phyloP scores from a whole-genome alignment of 176 grass and related monocot species.

The Oryza australiensis region DNA sequence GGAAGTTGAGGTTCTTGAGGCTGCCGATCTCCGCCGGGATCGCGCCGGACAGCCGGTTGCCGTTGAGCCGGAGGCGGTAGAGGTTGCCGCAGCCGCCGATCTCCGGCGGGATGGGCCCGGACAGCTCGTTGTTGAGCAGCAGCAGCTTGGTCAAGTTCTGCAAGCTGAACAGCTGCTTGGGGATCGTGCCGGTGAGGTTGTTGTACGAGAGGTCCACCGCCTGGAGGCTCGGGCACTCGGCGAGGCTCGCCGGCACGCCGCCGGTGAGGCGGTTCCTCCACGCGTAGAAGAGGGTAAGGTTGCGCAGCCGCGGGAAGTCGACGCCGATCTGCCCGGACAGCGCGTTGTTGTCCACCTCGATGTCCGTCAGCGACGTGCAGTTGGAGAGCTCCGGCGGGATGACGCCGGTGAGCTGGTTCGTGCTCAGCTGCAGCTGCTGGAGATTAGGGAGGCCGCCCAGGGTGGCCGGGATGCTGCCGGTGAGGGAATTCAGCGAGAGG shows the following conservation, averaged over 20 bases:
- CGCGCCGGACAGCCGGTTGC: constrained; percentile 66
- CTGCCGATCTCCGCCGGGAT: constrained; percentile 71
- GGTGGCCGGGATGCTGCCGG: constrained; percentile 65
- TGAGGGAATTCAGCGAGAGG: constrained; percentile 78
- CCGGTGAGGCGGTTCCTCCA: constrained; percentile 94
- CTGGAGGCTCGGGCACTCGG: constrained; percentile 59
- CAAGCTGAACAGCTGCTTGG: constrained; percentile 61
- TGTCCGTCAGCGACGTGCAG: constrained; percentile 71
- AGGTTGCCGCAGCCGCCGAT: constrained; percentile 83
- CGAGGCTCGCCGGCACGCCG: constrained; percentile 65
- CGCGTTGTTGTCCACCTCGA: constrained; percentile 90
- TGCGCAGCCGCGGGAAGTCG: constrained; percentile 61
- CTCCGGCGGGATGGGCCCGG: constrained; percentile 74
- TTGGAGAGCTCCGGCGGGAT: constrained; percentile 80
- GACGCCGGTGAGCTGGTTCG: constrained; percentile 75
- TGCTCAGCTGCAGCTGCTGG: constrained; percentile 90
- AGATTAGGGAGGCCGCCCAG: constrained; percentile 59
- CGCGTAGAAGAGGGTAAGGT: constrained; percentile 94
- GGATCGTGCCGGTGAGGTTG: constrained; percentile 74
- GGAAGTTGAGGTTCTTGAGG: constrained; percentile 77
- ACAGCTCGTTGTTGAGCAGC: constrained; percentile 76
- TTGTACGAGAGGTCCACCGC: constrained; percentile 92
- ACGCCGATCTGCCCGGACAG: constrained; percentile 79
- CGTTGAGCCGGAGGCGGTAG: constrained; percentile 76
- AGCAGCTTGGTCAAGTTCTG: constrained; percentile 93